Evolutionary conservation across 2,329 filamentous ascomycete genomes (phyloP).

Genomic region (Penicillium sp.): DNA sequence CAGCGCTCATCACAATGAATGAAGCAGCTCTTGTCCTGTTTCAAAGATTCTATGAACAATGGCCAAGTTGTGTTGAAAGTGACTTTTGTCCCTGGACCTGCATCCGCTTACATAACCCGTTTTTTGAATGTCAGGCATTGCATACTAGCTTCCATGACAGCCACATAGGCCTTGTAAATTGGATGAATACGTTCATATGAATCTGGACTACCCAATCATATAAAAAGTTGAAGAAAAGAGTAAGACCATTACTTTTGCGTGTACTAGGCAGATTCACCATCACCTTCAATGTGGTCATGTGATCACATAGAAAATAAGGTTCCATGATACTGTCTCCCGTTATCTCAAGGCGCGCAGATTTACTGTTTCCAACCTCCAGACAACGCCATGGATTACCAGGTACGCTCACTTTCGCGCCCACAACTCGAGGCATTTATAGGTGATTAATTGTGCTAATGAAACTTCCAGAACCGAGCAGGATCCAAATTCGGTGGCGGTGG

Average conservation of each 20-base stretch:
- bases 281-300: neutral
- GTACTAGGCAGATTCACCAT: neutral
- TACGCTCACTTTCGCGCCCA: neutral
- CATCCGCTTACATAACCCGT: constrained; percentile 27
- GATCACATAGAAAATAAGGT: neutral
- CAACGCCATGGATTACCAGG: constrained; percentile 12
- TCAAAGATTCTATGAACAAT: neutral
- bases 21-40: neutral
- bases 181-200: neutral
- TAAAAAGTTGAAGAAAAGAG: neutral
- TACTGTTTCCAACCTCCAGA: constrained; percentile 9
- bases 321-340: constrained; percentile 1
- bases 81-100: neutral
- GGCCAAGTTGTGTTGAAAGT: neutral
- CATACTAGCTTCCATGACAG: neutral
- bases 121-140: neutral
- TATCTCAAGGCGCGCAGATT: constrained; percentile 9
- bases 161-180: neutral
- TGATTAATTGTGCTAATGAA: constrained; percentile 7
- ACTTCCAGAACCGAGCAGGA: constrained; percentile 78
- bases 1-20: neutral
- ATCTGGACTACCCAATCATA: neutral
- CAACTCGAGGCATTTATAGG: neutral
- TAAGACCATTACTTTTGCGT: too few species aligned
- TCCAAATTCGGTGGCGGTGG: constrained; percentile 98